Evolutionary conservation across 192 early-diverging fungal genomes (phyloP).

Genomic region (Endogone sp.): DNA sequence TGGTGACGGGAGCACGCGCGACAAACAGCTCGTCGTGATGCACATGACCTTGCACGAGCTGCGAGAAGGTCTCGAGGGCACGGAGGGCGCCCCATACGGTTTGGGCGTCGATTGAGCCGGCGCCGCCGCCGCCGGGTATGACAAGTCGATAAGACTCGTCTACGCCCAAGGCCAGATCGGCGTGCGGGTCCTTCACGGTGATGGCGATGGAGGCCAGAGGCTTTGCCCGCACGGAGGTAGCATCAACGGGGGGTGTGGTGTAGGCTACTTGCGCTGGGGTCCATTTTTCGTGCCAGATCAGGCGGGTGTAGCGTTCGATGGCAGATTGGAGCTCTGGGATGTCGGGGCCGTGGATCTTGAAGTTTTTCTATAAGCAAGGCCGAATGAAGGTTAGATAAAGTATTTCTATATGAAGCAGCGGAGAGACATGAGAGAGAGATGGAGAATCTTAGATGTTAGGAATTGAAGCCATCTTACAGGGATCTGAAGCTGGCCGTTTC

Average conservation of each 20-base stretch:
- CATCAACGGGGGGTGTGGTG: not conserved
- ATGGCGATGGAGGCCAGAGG: slow-evolving; percentile 31
- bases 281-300: slow-evolving; percentile 29
- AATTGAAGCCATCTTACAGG: slow-evolving; percentile 10
- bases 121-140: slow-evolving; percentile 37
- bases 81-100: slow-evolving; percentile 66
- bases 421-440: too few relatives aligned
- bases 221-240: not conserved
- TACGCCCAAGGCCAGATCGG: slow-evolving; percentile 46
- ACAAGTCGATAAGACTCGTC: slow-evolving; percentile 73
- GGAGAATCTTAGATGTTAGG: too few relatives aligned
- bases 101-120: slow-evolving; percentile 52
- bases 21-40: slow-evolving; percentile 33
- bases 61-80: slow-evolving; percentile 70
- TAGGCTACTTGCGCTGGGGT: slow-evolving; percentile 17
- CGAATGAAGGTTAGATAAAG: not conserved
- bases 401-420: too few relatives aligned
- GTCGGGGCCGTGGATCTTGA: slow-evolving; percentile 22
- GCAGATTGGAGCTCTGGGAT: slow-evolving; percentile 15
- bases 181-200: slow-evolving; percentile 36
- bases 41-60: slow-evolving; percentile 50
- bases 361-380: slow-evolving; percentile 13
- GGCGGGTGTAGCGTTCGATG: slow-evolving; percentile 23
- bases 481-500: slow-evolving; percentile 10
- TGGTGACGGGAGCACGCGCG: slow-evolving; percentile 41